phyloP scores from a whole-genome alignment of 805 yeast species.

The Metschnikowia santaceciliae region DNA sequence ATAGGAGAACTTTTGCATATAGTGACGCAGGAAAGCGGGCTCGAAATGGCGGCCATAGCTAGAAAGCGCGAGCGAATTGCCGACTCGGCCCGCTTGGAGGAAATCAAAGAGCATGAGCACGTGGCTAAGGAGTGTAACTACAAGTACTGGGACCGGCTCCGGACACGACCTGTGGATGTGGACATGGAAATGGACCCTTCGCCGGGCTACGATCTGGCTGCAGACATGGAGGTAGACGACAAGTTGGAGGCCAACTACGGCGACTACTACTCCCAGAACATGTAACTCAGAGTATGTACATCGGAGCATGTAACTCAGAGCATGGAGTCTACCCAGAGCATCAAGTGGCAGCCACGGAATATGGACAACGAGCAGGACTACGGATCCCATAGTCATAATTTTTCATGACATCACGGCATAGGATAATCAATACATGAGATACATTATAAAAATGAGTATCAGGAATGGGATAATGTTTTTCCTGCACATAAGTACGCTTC shows the following conservation, averaged over 20 bases:
- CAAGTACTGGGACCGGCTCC: constrained; percentile 35
- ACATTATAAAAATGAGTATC: no score
- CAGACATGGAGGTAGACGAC: constrained; percentile 8
- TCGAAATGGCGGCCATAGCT: constrained; percentile 18
- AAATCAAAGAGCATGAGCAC: constrained; percentile 15
- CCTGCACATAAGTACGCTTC: no score
- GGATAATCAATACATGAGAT: no score
- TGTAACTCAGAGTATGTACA: neutral
- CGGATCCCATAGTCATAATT: no score
- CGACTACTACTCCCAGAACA: constrained; percentile 9
- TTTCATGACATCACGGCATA: no score
- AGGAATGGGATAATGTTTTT: no score
- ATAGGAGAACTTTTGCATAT: constrained; percentile 23
- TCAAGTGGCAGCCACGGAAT: neutral
- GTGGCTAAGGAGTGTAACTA: constrained; percentile 25
- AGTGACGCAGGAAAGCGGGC: constrained; percentile 24
- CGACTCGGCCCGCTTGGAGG: constrained; percentile 11
- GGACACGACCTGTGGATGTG: constrained; percentile 21
- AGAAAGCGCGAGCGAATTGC: constrained; percentile 8
- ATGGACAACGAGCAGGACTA: neutral
- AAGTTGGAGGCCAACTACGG: constrained; percentile 13
- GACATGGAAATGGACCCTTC: constrained; percentile 25
- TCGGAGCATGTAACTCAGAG: no score
- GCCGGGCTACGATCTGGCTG: neutral
- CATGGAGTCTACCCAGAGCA: no score